Conservation (phyloP, 768 basidiomycete species). For the Mycena capillaripes region DNA sequence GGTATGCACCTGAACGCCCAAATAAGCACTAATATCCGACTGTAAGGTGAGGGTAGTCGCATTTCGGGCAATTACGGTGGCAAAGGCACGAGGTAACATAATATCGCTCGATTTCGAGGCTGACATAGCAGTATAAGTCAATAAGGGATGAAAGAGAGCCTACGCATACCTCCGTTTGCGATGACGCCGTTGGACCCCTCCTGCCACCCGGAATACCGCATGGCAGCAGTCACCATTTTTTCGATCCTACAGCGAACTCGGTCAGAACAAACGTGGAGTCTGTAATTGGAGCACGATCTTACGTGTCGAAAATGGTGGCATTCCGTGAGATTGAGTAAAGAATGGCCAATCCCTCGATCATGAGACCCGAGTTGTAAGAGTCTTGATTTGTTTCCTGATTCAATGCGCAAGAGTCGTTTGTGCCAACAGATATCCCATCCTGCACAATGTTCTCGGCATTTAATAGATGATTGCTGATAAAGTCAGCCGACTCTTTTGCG, state of each 20-base stretch:
- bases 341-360: constrained; percentile 31
- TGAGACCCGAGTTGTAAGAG: background rate
- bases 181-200: constrained; percentile 2
- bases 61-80: background rate
- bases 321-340: constrained; percentile 26
- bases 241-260: background rate
- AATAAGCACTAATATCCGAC: background rate
- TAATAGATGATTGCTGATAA: background rate
- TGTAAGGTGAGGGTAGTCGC: background rate
- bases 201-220: background rate
- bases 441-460: background rate
- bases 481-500: constrained; percentile 16
- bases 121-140: background rate
- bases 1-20: background rate
- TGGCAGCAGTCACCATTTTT: background rate
- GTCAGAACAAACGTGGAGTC: background rate
- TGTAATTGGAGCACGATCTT: no score
- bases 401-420: background rate
- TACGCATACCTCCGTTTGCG: background rate
- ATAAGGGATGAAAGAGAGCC: no score
- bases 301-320: constrained; percentile 10
- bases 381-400: background rate
- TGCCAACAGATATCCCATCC: background rate
- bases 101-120: no score
- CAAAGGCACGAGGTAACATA: background rate